These are phyloP conservation scores for Avena sativa DNA, from an alignment of 176 grass and related monocot species.

Conservation along the genomic window DNA sequence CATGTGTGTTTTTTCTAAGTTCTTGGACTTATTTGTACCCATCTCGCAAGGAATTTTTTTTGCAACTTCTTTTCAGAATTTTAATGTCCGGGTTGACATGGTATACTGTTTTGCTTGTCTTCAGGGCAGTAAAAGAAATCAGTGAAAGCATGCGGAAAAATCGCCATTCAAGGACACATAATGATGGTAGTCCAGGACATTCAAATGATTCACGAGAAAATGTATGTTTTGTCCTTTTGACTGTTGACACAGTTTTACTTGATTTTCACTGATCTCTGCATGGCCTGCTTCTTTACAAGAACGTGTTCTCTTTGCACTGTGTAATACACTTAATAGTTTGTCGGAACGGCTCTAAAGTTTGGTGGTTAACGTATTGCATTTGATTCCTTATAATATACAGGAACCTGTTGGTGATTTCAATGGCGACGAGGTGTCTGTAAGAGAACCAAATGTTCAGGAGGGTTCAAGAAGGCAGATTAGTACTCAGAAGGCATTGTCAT, in stretches of 20 bases:
- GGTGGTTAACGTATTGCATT: conserved; percentile 27
- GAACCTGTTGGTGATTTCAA: conserved; percentile 50
- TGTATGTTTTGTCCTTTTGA: conserved; percentile 46
- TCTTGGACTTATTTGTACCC: background rate
- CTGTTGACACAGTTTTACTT: conserved; percentile 13
- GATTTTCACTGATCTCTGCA: conserved; percentile 19
- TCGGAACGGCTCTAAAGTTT: conserved; percentile 14
- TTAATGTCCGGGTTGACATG: background rate
- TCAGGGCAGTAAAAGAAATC: conserved; percentile 86
- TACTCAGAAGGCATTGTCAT: conserved; percentile 83
- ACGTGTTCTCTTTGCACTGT: conserved; percentile 20
- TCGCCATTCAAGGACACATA: conserved; percentile 58
- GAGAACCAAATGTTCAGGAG: conserved; percentile 46
- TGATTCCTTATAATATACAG: conserved; percentile 50
- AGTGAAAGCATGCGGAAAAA: conserved; percentile 87
- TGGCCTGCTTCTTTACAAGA: background rate
- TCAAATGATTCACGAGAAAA: conserved; percentile 60
- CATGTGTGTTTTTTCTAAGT: background rate
- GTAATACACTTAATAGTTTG: conserved; percentile 9
- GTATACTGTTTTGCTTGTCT: conserved; percentile 36
- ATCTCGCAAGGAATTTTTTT: background rate
- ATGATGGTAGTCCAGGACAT: conserved; percentile 60
- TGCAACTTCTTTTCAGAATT: conserved; percentile 2
- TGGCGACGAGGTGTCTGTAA: conserved; percentile 51
- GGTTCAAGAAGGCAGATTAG: conserved; percentile 64